These are phyloP conservation scores for Stemphylium beticola DNA, from an alignment of 2,329 filamentous ascomycete species.

Conservation along the genomic window DNA sequence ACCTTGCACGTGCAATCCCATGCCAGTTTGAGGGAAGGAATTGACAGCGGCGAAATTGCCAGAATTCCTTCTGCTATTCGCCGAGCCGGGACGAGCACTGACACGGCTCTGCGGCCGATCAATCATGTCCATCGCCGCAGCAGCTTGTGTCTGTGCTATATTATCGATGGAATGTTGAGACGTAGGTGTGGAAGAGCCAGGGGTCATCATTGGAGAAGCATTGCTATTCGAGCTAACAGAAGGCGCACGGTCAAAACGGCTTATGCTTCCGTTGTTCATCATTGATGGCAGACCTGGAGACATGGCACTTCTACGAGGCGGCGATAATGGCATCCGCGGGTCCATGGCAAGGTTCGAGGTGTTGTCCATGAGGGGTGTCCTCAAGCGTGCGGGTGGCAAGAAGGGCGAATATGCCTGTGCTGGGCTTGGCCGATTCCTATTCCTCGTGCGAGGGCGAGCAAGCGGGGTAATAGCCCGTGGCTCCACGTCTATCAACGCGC, in stretches of 20 bases:
- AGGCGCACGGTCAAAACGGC: constrained; percentile 32
- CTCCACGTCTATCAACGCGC: constrained; percentile 45
- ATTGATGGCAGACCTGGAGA: constrained; percentile 28
- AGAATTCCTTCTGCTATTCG: constrained; percentile 43
- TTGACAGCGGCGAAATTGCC: constrained; percentile 42
- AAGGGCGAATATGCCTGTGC: constrained; percentile 46
- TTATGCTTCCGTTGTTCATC: constrained; percentile 17
- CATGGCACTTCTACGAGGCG: constrained; percentile 35
- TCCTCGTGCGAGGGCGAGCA: constrained; percentile 47
- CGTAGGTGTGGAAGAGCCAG: constrained; percentile 36
- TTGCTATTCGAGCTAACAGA: constrained; percentile 40
- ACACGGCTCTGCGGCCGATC: constrained; percentile 48
- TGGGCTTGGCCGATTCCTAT: constrained; percentile 47
- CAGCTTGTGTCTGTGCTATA: constrained; percentile 37
- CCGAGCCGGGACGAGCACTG: constrained; percentile 44
- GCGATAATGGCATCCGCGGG: constrained; percentile 39
- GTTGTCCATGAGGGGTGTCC: constrained; percentile 45
- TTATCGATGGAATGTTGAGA: constrained; percentile 36
- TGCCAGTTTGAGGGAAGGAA: constrained; percentile 36
- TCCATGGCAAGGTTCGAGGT: constrained; percentile 29
- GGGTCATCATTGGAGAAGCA: constrained; percentile 36
- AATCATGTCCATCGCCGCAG: constrained; percentile 42
- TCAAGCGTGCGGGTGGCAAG: constrained; percentile 40
- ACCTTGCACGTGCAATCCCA: constrained; percentile 44
- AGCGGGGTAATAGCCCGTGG: constrained; percentile 48